These are phyloP conservation scores for Protea cynaroides DNA, from an alignment of 164 flowering plant species.

Conservation along the genomic window DNA sequence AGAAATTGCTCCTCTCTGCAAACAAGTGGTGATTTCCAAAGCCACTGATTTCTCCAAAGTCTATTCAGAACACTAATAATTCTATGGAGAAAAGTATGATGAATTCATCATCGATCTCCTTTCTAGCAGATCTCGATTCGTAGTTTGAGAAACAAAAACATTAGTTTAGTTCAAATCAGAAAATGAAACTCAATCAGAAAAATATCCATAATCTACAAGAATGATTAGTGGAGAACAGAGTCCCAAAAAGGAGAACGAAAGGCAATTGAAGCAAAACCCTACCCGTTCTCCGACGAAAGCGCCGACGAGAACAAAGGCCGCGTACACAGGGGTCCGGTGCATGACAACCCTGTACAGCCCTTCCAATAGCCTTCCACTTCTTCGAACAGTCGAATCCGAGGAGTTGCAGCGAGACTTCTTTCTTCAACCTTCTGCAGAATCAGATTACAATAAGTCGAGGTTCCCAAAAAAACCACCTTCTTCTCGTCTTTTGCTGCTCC, in stretches of 20 bases:
- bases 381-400: slow-evolving; percentile 35
- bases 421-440: too few species aligned
- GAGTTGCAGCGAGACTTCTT: too few species aligned
- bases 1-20: too few species aligned
- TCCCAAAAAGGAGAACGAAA: not conserved
- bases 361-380: slow-evolving; percentile 43
- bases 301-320: slow-evolving; percentile 74
- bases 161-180: too few species aligned
- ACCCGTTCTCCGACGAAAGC: slow-evolving; percentile 84
- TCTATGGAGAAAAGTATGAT: not conserved
- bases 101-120: not conserved
- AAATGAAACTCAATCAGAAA: too few species aligned
- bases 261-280: not conserved
- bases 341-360: slow-evolving; percentile 61
- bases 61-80: too few species aligned
- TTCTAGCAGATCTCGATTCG: not conserved
- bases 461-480: too few species aligned
- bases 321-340: slow-evolving; percentile 80
- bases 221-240: not conserved
- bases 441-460: too few species aligned
- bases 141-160: too few species aligned
- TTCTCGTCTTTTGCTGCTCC: too few species aligned
- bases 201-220: not conserved
- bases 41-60: too few species aligned
- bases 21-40: too few species aligned